Percentiles rank a stretch among this genome's conserved stretches.
phyloP scores from a whole-genome alignment of 163 green algal genomes.

The Scenedesmus sp. region DNA sequence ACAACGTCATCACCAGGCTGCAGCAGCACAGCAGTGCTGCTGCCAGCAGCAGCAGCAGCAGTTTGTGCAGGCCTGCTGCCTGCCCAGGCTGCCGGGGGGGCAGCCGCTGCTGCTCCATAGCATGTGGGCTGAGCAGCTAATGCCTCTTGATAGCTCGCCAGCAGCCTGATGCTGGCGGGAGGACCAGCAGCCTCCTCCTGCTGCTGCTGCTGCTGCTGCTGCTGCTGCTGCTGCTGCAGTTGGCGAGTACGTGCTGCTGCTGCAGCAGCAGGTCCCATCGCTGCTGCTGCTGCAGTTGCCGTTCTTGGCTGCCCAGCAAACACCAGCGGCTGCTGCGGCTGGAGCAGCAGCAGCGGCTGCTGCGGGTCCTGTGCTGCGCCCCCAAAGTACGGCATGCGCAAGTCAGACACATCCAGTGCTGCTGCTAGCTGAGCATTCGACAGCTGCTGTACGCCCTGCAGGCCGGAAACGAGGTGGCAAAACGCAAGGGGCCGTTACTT shows the following conservation, averaged over 20 bases:
- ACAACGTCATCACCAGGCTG: neutral
- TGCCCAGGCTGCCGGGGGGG: neutral
- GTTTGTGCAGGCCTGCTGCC: neutral
- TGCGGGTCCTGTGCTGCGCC: neutral
- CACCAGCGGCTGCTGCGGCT: neutral
- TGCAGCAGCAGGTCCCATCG: neutral
- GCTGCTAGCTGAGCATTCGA: neutral
- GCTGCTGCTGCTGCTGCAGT: too few species aligned
- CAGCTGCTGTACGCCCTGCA: neutral
- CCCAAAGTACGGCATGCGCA: neutral
- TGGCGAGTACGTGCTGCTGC: neutral
- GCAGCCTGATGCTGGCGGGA: neutral
- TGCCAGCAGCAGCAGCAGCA: slow-evolving; percentile 13
- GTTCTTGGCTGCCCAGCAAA: neutral
- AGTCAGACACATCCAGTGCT: neutral
- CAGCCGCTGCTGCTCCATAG: neutral
- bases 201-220: neutral
- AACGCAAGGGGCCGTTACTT: too few species aligned
- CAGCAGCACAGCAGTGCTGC: neutral
- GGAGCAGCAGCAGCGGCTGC: neutral
- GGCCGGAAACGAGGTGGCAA: neutral
- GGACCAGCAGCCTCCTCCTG: neutral
- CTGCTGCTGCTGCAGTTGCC: neutral
- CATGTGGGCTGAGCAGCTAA: neutral
- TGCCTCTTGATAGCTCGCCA: neutral